Percentiles rank a stretch among this genome's conserved stretches.
phyloP scores from a whole-genome alignment of 192 early-diverging fungal genomes.

The Coemansia sp. region DNA sequence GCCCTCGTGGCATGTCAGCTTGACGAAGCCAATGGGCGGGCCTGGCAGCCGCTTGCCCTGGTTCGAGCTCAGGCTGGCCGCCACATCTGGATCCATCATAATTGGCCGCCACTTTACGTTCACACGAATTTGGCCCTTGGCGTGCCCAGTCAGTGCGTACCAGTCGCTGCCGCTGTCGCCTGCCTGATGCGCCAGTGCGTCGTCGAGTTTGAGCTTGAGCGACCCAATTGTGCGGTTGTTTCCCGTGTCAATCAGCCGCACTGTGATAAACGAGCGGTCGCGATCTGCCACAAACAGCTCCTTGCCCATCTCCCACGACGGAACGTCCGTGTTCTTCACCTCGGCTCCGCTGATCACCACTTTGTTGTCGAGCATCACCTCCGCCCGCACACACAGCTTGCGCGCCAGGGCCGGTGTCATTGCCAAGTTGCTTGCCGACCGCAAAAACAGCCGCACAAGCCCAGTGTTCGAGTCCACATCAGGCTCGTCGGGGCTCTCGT shows the following conservation, averaged over 20 bases:
- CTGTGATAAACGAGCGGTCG: conserved; percentile 55
- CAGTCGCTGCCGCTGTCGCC: conserved; percentile 59
- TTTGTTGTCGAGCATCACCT: conserved; percentile 58
- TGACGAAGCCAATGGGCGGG: conserved; percentile 75
- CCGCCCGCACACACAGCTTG: conserved; percentile 55
- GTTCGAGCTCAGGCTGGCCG: conserved; percentile 38
- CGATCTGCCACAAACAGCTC: conserved; percentile 74
- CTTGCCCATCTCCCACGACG: conserved; percentile 72
- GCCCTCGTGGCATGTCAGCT: conserved; percentile 72
- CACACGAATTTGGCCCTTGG: conserved; percentile 57
- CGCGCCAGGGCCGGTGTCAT: conserved; percentile 39
- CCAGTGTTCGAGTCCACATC: conserved; percentile 64
- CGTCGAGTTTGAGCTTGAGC: conserved; percentile 40
- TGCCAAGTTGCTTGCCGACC: conserved; percentile 66
- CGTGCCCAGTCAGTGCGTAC: conserved; percentile 57
- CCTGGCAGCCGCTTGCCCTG: conserved; percentile 43
- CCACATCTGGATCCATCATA: conserved; percentile 64
- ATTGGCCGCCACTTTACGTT: conserved; percentile 81
- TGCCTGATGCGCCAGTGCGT: conserved; percentile 45
- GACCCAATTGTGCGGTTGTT: conserved; percentile 33
- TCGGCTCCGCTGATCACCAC: conserved; percentile 57
- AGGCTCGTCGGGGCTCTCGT: conserved; percentile 49
- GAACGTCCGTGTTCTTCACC: conserved; percentile 72
- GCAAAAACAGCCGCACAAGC: conserved; percentile 64
- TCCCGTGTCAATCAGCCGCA: conserved; percentile 60